Evolutionary conservation across 2,329 filamentous ascomycete species (phyloP).

Genomic region (Geosmithia flava): DNA sequence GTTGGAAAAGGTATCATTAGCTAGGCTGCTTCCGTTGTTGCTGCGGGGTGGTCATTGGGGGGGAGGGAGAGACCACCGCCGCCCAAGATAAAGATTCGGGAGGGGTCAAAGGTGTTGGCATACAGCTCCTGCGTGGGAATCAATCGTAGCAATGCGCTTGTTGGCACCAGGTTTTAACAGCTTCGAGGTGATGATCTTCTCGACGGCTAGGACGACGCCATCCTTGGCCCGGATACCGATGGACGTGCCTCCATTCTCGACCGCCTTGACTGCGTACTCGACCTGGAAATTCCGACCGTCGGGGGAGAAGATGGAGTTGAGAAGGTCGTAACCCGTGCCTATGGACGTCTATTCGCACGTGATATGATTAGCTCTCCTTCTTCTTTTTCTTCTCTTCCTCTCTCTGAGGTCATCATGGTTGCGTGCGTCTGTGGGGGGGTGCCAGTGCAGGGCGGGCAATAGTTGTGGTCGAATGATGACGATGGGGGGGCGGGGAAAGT

Average conservation of each 20-base stretch:
- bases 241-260: conserved; percentile 94
- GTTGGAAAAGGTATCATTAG: not conserved
- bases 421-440: not conserved
- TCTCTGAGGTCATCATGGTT: not conserved
- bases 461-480: not conserved
- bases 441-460: not conserved
- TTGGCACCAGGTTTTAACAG: conserved; percentile 90
- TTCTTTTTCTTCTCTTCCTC: not conserved
- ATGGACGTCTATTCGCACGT: conserved; percentile 69
- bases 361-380: not conserved
- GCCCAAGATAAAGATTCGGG: too few relatives aligned
- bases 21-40: not conserved
- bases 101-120: conserved; percentile 22
- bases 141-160: conserved; percentile 91
- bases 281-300: conserved; percentile 99
- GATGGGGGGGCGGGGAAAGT: not conserved
- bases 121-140: conserved; percentile 89
- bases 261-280: conserved; percentile 97
- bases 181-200: conserved; percentile 95
- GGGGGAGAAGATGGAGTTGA: conserved; percentile 98
- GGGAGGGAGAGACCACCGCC: too few relatives aligned
- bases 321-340: conserved; percentile 98
- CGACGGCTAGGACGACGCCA: conserved; percentile 87
- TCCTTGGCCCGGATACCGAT: conserved; percentile 96
- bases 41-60: too few relatives aligned